Evolutionary conservation across 257 asterid genomes (phyloP).

Genomic region (Vinca minor): DNA sequence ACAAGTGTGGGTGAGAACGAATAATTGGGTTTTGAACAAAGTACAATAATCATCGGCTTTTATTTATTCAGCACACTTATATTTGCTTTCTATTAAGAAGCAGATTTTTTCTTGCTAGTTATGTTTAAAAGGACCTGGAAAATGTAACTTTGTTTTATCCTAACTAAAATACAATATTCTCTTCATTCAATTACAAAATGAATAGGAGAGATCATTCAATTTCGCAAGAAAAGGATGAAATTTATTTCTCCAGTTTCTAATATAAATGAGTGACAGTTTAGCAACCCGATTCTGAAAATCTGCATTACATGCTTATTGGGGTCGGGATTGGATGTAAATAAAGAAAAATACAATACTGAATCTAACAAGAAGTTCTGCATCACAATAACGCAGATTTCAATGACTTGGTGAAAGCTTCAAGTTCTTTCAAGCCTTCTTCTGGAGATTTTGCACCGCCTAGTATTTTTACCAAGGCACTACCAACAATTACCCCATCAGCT

Average conservation of each 20-base stretch:
- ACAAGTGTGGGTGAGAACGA: background rate
- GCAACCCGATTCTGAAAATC: background rate
- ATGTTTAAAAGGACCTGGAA: no score
- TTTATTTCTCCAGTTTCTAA: background rate
- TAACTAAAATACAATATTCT: no score
- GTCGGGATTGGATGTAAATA: background rate
- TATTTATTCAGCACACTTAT: background rate
- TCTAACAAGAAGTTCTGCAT: slow-evolving; percentile 6
- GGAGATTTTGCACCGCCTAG: slow-evolving; percentile 78
- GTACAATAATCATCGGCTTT: no score
- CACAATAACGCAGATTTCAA: slow-evolving; percentile 54
- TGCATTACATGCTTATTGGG: background rate
- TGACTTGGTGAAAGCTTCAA: slow-evolving; percentile 55
- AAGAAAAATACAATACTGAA: background rate
- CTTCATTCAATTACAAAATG: no score
- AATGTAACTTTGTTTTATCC: no score
- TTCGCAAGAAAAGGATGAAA: no score
- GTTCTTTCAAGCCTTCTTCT: slow-evolving; percentile 67
- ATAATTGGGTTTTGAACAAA: background rate
- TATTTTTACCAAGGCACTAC: slow-evolving; percentile 76
- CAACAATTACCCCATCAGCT: slow-evolving; percentile 91
- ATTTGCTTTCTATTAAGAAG: no score
- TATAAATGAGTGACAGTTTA: background rate
- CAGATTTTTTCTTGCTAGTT: no score
- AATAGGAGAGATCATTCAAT: background rate